Percentiles rank a stretch among this genome's conserved stretches.
Evolutionary conservation across 495 filamentous ascomycete species (phyloP).

Genomic region (Tetracladium setigerum): DNA sequence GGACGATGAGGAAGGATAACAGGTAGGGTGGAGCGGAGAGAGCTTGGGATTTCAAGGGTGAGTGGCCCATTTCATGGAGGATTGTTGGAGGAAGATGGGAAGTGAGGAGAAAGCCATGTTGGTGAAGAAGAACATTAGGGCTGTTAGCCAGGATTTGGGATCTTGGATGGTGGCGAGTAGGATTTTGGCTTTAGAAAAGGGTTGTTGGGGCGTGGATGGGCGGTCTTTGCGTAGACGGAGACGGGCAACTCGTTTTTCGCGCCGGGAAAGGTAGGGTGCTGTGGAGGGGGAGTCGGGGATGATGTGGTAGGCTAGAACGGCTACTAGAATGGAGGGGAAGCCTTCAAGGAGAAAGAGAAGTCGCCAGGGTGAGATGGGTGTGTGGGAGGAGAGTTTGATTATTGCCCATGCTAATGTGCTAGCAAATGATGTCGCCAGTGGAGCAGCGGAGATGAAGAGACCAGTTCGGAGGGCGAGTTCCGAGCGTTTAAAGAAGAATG

Average conservation of each 20-base stretch:
- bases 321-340: slow-evolving; percentile 62
- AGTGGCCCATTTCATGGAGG: slow-evolving; percentile 69
- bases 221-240: slow-evolving; percentile 41
- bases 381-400: slow-evolving; percentile 47
- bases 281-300: slow-evolving; percentile 67
- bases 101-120: slow-evolving; percentile 71
- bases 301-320: slow-evolving; percentile 58
- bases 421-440: slow-evolving; percentile 76
- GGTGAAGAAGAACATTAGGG: slow-evolving; percentile 48
- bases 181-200: slow-evolving; percentile 21
- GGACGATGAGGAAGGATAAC: slow-evolving; percentile 61
- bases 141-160: slow-evolving; percentile 61
- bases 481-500: slow-evolving; percentile 78
- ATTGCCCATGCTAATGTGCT: slow-evolving; percentile 79
- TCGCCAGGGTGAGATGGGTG: slow-evolving; percentile 70
- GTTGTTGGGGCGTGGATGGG: too few relatives aligned
- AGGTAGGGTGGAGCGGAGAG: slow-evolving; percentile 78
- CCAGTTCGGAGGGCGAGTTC: slow-evolving; percentile 76
- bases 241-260: slow-evolving; percentile 68
- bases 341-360: slow-evolving; percentile 85
- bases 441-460: slow-evolving; percentile 76
- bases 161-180: slow-evolving; percentile 48
- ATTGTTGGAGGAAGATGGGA: slow-evolving; percentile 80
- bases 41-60: slow-evolving; percentile 61
- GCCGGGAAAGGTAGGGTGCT: slow-evolving; percentile 61